Conservation (phyloP, 257 asterid genomes). For the Solanum megistacrolobum region DNA sequence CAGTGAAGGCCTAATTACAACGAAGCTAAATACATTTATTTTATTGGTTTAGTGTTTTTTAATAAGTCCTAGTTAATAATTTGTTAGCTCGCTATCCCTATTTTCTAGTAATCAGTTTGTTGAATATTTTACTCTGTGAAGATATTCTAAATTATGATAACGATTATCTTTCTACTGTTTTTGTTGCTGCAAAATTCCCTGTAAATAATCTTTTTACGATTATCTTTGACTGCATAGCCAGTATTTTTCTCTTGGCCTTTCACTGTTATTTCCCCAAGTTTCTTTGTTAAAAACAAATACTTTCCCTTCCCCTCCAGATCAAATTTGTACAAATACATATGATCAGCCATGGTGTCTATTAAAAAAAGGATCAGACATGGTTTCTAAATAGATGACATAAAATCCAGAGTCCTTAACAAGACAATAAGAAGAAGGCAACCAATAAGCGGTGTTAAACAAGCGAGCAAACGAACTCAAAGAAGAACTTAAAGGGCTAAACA, state of each 20-base stretch:
- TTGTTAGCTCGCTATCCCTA: neutral
- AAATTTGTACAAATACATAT: neutral
- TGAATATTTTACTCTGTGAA: neutral
- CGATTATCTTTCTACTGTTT: neutral
- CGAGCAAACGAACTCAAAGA: neutral
- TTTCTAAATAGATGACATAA: neutral
- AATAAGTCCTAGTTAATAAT: neutral
- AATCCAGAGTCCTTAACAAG: neutral
- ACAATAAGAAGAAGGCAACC: neutral
- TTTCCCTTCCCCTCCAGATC: neutral
- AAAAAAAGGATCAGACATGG: neutral
- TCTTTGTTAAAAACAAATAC: neutral
- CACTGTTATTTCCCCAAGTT: too few relatives aligned
- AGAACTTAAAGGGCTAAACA: neutral
- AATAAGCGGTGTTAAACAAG: neutral
- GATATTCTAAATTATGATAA: neutral
- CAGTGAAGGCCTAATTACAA: neutral
- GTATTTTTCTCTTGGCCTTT: too few relatives aligned
- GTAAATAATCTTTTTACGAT: neutral
- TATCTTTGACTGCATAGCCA: neutral
- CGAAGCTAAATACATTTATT: neutral
- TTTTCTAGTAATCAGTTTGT: neutral
- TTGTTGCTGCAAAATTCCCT: neutral
- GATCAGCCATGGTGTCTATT: neutral
- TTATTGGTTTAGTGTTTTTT: neutral